Percentiles rank a stretch among this genome's conserved stretches.
Conservation (phyloP, 371 early-diverging fungal genomes). For the Chytridiales sp. region DNA sequence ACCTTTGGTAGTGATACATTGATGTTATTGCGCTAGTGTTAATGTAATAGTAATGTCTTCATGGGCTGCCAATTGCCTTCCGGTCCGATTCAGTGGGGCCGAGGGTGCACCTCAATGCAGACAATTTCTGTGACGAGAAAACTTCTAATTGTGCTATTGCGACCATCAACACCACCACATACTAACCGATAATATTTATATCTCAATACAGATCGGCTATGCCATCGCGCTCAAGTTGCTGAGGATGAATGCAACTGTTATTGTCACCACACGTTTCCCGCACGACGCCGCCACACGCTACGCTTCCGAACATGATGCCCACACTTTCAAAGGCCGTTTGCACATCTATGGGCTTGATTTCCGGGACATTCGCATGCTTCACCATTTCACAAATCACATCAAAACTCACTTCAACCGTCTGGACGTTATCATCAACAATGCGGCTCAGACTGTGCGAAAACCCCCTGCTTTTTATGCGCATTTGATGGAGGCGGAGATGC, state of each 20-base stretch:
- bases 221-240: conserved; percentile 44
- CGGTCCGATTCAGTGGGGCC: conserved; percentile 1
- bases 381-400: conserved; percentile 41
- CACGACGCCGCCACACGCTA: conserved; percentile 44
- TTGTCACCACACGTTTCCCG: conserved; percentile 50
- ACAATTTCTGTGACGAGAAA: too few species aligned
- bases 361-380: conserved; percentile 46
- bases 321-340: conserved; percentile 30
- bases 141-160: too few species aligned
- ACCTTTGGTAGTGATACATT: too few species aligned
- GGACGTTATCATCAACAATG: conserved; percentile 54
- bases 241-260: conserved; percentile 44
- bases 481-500: conserved; percentile 39
- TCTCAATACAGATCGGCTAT: conserved; percentile 40
- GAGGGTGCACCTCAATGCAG: conserved; percentile 25
- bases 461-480: conserved; percentile 51
- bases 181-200: neutral
- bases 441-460: conserved; percentile 52
- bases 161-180: neutral
- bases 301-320: conserved; percentile 39
- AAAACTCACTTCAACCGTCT: conserved; percentile 29
- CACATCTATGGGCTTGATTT: conserved; percentile 47
- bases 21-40: conserved; percentile 38
- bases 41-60: conserved; percentile 32
- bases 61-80: conserved; percentile 19